Evolutionary conservation across 192 early-diverging fungal species (phyloP).

Genomic region (Backusella macrospora): DNA sequence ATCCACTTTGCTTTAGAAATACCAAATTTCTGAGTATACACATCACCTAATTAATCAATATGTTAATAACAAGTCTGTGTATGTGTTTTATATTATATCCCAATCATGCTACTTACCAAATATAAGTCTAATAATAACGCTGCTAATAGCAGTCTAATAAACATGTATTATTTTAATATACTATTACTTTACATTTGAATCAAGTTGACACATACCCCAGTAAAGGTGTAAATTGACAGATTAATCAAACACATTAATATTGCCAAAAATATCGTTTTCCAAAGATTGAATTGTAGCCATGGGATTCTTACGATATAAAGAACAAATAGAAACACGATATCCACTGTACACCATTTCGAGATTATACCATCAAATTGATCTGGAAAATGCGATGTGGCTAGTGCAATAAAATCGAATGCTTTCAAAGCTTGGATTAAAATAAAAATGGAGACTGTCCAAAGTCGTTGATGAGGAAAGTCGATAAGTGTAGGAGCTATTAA

Average conservation of each 20-base stretch:
- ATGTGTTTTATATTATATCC: too few species aligned
- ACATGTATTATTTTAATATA: background rate
- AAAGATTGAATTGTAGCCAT: constrained; percentile 48
- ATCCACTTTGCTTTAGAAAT: constrained; percentile 35
- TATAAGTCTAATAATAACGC: background rate
- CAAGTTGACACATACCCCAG: constrained; percentile 5
- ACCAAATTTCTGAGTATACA: constrained; percentile 29
- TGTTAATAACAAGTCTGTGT: background rate
- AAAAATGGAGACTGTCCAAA: constrained; percentile 43
- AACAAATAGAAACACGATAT: constrained; percentile 38
- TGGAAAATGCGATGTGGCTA: constrained; percentile 34
- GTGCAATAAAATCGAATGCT: constrained; percentile 32
- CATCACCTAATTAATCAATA: constrained; percentile 13
- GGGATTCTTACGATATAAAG: constrained; percentile 49
- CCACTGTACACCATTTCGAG: constrained; percentile 46
- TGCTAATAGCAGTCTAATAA: background rate
- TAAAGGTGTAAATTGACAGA: constrained; percentile 22
- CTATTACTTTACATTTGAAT: background rate
- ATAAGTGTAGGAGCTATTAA: constrained; percentile 28
- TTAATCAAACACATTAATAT: constrained; percentile 17
- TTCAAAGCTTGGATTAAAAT: constrained; percentile 45
- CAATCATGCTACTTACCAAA: constrained; percentile 1
- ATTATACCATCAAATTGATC: constrained; percentile 43
- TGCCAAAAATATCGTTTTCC: constrained; percentile 26
- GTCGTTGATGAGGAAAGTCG: constrained; percentile 44